Conservation (phyloP, 225 moss, liverwort and hornwort species). For the Climacium dendroides region DNA sequence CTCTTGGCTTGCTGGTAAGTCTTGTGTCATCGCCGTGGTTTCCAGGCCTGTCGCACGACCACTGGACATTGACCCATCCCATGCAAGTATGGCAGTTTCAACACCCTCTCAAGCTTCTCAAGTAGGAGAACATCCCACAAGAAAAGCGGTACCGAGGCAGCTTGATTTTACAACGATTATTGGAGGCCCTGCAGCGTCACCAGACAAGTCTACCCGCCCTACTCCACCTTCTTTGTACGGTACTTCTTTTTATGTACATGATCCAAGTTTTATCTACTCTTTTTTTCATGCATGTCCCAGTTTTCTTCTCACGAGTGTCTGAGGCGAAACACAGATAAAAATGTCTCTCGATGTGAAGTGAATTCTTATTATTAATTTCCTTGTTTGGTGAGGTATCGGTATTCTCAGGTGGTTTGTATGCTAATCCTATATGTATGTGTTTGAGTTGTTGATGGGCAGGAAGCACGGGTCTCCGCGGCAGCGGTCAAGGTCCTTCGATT, state of each 20-base stretch:
- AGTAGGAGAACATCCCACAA: conserved; percentile 11
- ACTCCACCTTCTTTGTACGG: conserved; percentile 34
- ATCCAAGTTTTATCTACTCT: not conserved
- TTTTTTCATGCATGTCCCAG: not conserved
- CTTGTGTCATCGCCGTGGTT: not conserved
- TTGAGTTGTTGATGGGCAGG: conserved; percentile 5
- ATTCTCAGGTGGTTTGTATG: not conserved
- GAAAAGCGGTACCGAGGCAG: conserved; percentile 33
- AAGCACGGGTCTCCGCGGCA: conserved; percentile 47
- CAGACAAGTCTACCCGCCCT: conserved; percentile 20
- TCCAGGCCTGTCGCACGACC: not conserved
- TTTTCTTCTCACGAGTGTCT: not conserved
- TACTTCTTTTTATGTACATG: not conserved
- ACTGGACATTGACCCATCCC: not conserved
- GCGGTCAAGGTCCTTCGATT: conserved; percentile 34
- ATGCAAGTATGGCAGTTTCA: not conserved
- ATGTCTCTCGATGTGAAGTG: not conserved
- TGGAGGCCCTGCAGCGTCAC: conserved; percentile 27
- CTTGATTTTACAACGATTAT: conserved; percentile 46
- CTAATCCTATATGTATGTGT: not conserved
- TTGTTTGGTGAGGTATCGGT: not conserved
- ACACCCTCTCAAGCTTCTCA: conserved; percentile 10
- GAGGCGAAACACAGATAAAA: not conserved
- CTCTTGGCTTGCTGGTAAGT: not conserved
- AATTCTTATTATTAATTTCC: not conserved